Percentiles rank a stretch among this genome's conserved stretches.
phyloP scores from a whole-genome alignment of 2,329 filamentous ascomycete genomes.

The Leptographium radiaticola region DNA sequence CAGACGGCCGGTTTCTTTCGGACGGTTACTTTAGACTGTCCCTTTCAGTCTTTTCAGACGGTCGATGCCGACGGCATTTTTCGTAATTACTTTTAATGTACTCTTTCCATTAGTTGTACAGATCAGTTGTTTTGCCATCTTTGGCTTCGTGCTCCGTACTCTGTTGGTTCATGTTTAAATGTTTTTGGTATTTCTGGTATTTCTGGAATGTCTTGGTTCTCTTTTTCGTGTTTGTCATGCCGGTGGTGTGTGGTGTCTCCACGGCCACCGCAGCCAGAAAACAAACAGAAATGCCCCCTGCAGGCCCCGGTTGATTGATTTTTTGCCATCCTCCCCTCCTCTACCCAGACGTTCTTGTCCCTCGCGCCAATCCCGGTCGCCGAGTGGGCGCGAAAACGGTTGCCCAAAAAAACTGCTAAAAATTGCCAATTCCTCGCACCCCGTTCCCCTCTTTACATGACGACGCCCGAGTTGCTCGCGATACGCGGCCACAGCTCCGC shows the following conservation, averaged over 20 bases:
- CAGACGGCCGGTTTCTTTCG: too few species aligned
- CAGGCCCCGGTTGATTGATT: neutral
- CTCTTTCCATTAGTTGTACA: too few species aligned
- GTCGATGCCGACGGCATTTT: too few species aligned
- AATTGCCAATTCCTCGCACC: neutral
- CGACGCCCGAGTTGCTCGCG: conserved; percentile 98
- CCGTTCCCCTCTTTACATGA: conserved; percentile 64
- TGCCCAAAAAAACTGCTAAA: neutral
- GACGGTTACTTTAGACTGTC: too few species aligned
- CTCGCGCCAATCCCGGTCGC: neutral
- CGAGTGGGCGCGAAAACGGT: neutral
- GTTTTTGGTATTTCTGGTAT: conserved; percentile 6
- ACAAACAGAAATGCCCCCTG: neutral
- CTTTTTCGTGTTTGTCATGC: neutral
- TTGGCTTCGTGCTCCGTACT: too few species aligned
- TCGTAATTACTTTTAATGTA: too few species aligned
- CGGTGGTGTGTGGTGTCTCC: neutral
- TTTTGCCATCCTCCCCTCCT: neutral
- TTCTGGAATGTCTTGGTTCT: conserved; percentile 3
- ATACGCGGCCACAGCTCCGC: conserved; percentile 99
- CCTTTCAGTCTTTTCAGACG: too few species aligned
- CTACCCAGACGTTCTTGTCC: neutral
- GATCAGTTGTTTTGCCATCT: too few species aligned
- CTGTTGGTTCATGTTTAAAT: neutral
- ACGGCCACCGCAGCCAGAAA: neutral